Conservation (phyloP, 177 flowering plant genomes). For the Vitis hybrid region DNA sequence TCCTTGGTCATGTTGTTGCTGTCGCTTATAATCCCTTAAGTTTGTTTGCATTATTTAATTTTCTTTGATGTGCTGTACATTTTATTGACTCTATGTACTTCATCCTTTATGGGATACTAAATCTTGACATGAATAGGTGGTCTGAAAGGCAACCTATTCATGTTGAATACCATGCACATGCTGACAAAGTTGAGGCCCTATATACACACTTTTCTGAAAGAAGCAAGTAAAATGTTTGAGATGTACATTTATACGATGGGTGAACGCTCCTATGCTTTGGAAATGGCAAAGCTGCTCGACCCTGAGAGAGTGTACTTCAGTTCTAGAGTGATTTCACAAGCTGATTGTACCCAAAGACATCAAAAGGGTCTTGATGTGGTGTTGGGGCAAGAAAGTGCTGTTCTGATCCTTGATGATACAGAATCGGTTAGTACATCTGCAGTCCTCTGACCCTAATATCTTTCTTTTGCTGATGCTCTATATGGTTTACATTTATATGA, state of each 20-base stretch:
- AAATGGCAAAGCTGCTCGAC: conserved; percentile 83
- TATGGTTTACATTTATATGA: neutral
- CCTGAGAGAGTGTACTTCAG: conserved; percentile 63
- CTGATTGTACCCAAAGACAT: conserved; percentile 66
- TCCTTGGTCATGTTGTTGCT: neutral
- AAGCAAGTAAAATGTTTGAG: conserved; percentile 80
- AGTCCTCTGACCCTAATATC: neutral
- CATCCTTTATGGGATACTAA: neutral
- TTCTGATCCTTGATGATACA: conserved; percentile 87
- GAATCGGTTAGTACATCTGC: conserved; percentile 48
- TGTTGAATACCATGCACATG: conserved; percentile 54
- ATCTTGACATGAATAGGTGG: conserved; percentile 27
- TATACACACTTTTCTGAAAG: conserved; percentile 68
- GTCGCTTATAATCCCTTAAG: neutral
- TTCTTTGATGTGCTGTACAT: neutral
- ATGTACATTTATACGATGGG: conserved; percentile 92
- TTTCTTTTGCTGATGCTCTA: neutral
- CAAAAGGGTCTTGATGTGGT: conserved; percentile 90
- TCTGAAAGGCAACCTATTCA: conserved; percentile 53
- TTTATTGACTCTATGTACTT: neutral
- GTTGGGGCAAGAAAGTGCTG: conserved; percentile 71
- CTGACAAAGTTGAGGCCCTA: conserved; percentile 89
- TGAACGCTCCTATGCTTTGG: conserved; percentile 68
- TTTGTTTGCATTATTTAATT: neutral
- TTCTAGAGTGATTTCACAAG: conserved; percentile 68